These are phyloP conservation scores for Acanthamoeba culbertsoni DNA, from an alignment of 208 protist genomes.

Conservation along the genomic window DNA sequence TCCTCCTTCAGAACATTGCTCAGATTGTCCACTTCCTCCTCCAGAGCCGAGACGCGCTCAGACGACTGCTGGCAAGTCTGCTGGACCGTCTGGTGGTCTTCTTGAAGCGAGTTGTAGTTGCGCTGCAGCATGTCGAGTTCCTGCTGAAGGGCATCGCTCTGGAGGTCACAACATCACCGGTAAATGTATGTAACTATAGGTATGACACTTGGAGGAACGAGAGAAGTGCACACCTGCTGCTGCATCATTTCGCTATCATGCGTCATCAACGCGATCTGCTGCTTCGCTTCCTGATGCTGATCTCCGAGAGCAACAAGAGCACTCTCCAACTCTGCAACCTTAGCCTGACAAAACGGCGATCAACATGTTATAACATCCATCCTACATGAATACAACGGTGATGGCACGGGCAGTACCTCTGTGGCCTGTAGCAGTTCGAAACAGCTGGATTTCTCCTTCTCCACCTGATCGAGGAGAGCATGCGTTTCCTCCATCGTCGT, in stretches of 20 bases:
- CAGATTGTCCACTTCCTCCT: background rate
- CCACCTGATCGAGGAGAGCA: background rate
- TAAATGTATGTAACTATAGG: too few relatives aligned
- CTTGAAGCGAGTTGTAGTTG: background rate
- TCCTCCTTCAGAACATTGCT: background rate
- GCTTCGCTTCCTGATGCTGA: background rate
- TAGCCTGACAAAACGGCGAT: background rate
- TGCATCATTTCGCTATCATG: conserved; percentile 36
- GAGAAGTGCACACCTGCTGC: background rate
- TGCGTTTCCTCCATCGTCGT: background rate
- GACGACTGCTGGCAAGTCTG: background rate
- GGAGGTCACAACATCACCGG: background rate
- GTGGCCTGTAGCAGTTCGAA: too few relatives aligned
- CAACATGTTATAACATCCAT: too few relatives aligned
- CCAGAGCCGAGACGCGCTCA: background rate
- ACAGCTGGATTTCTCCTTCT: background rate
- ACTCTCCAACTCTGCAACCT: background rate
- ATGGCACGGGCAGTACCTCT: too few relatives aligned
- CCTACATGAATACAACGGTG: too few relatives aligned
- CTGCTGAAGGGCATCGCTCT: conserved; percentile 1
- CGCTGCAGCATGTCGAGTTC: conserved; percentile 33
- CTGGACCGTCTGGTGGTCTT: background rate
- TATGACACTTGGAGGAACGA: too few relatives aligned
- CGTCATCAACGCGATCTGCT: background rate
- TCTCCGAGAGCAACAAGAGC: background rate